These are phyloP conservation scores for Purshia tridentata DNA, from an alignment of 306 rosid genomes.

Conservation along the genomic window DNA sequence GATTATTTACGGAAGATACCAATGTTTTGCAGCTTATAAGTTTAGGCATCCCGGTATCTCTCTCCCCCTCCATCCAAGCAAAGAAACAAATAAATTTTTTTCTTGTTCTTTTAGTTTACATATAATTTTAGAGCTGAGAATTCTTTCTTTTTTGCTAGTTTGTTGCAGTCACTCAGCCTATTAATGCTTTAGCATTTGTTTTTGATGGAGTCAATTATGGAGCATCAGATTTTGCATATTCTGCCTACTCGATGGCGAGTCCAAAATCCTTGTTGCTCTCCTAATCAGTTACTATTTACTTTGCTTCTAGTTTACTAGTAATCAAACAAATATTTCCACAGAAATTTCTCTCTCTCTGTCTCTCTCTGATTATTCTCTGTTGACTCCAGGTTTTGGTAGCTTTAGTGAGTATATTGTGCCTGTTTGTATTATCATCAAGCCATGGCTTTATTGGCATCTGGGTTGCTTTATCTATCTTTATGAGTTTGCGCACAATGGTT, in stretches of 20 bases:
- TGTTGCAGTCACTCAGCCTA: constrained; percentile 79
- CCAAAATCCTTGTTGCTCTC: constrained; percentile 9
- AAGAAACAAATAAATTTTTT: not conserved
- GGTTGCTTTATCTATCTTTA: constrained; percentile 70
- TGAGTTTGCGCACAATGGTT: constrained; percentile 70
- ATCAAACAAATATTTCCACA: not conserved
- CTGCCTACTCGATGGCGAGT: constrained; percentile 85
- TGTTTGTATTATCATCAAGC: constrained; percentile 53
- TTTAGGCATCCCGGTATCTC: constrained; percentile 40
- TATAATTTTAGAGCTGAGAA: constrained; percentile 1
- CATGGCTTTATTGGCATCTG: constrained; percentile 86
- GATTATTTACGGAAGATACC: constrained; percentile 32
- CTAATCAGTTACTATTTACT: not conserved
- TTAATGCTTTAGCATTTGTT: constrained; percentile 76
- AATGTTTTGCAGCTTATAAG: constrained; percentile 32
- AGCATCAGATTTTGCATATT: constrained; percentile 88
- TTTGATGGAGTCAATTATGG: constrained; percentile 93
- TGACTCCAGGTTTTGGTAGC: constrained; percentile 65
- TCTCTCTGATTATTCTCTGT: not conserved
- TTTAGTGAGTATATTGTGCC: constrained; percentile 53
- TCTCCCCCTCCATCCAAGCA: not conserved
- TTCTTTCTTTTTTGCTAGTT: constrained; percentile 43
- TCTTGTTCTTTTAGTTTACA: not conserved
- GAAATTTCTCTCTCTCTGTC: not conserved
- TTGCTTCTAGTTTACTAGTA: not conserved